Evolutionary conservation across 2,329 filamentous ascomycete species (phyloP).

Genomic region (Pseudophaeomoniella oleicola): DNA sequence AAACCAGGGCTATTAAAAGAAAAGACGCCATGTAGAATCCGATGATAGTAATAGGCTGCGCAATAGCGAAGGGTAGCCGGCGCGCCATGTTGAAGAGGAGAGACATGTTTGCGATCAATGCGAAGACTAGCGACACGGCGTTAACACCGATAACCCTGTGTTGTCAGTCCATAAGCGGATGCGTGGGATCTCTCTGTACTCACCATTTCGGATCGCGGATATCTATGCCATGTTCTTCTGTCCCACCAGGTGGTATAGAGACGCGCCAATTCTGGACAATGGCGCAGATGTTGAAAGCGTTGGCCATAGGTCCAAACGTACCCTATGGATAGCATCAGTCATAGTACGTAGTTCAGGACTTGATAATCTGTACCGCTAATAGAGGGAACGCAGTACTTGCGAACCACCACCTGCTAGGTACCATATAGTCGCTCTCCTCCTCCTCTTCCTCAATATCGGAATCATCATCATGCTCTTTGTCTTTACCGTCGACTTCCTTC

Average conservation of each 20-base stretch:
- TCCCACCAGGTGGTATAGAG: constrained; percentile 29
- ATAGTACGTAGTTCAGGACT: constrained; percentile 9
- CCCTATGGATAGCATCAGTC: constrained; percentile 11
- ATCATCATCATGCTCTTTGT: constrained; percentile 18
- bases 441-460: constrained; percentile 21
- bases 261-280: constrained; percentile 42
- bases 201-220: constrained; percentile 40
- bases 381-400: constrained; percentile 44
- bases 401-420: constrained; percentile 41
- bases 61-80: constrained; percentile 37
- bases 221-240: constrained; percentile 28
- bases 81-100: constrained; percentile 46
- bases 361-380: constrained; percentile 24
- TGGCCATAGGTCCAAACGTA: constrained; percentile 41
- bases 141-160: constrained; percentile 38
- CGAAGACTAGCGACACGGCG: constrained; percentile 37
- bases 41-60: constrained; percentile 45
- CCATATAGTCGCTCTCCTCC: constrained; percentile 10
- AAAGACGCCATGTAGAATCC: constrained; percentile 42
- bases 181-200: constrained; percentile 1
- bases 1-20: constrained; percentile 38
- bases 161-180: constrained; percentile 2
- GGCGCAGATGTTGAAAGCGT: constrained; percentile 40
- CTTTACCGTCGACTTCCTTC: constrained; percentile 26
- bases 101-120: constrained; percentile 38